Base-by-base conservation (phyloP, 176 grass and related monocot genomes). In the Miscanthus lutarioriparius region DNA sequence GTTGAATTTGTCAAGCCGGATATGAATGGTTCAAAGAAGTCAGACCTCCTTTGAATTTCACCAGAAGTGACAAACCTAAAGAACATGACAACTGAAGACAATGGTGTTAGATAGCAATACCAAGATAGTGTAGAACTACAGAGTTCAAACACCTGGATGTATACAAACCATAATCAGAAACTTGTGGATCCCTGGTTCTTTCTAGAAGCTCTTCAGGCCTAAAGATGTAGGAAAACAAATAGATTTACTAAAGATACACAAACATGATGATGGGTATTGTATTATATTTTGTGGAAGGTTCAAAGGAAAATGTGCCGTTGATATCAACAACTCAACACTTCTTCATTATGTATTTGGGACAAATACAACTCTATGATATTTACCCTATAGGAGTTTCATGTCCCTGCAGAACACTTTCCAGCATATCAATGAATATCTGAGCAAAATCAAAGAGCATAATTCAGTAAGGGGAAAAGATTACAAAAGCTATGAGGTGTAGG, bases 1-100 rank as follows among this genome's bases (percentile, higher is more conserved):
- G 87, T 87, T 6, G 78, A 87, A 86, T 87, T 84, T 87, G 87
- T 88, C 82, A 95, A 84, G 45, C 89, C 96, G 62, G 88, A 83
- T 82, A 99, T 85, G 83, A 96, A 99, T 84, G 96, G 96, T 72
- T 92, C 88, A 76, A 96, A 99, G 84, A 96, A 99, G 32, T 99
- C 93, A 36, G 93, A 82, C 78, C 93, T 90, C 62, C 83, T 94
- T 82, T 94, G 93, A 81, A 99, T 91, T 84, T 91, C 91, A 79
- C 93, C 91, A 71, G 96, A 93, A 78, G 93, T 92, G 48, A 94
- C 86, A 91, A 99, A 99, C 92, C 93, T 94, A 74, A 99, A 96
- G 86, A 99, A 99, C 96, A 99, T 99, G 64, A 99, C 96, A 85
- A 85, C 96, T 99, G 72, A 86, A 79, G 48, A 77, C 44, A 2